Evolutionary conservation across 441 rosid genomes (phyloP).

Genomic region (Sinapis alba): DNA sequence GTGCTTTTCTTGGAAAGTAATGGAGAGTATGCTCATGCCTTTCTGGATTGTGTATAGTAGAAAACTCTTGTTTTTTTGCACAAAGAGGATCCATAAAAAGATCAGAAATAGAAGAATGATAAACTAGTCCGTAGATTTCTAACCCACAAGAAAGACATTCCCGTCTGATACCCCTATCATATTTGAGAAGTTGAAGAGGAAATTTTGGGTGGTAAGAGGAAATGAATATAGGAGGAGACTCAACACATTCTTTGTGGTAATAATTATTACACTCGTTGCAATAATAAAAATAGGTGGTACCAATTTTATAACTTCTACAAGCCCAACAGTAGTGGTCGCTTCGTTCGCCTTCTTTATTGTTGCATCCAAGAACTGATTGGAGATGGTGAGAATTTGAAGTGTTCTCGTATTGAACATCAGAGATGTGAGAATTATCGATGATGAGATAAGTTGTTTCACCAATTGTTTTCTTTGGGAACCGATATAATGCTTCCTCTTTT

Average conservation of each 20-base stretch:
- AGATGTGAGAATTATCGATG: neutral
- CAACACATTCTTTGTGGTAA: slow-evolving; percentile 11
- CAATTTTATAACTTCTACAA: neutral
- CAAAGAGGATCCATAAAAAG: neutral
- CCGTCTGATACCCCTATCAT: too few species aligned
- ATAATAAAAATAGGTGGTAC: neutral
- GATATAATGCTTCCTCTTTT: neutral
- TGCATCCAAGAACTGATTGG: neutral
- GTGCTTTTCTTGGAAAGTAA: neutral
- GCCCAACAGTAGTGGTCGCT: neutral
- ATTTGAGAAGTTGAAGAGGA: neutral
- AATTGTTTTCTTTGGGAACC: neutral
- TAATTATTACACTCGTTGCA: neutral
- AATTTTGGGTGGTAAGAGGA: neutral
- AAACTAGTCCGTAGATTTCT: neutral
- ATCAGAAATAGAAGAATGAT: neutral
- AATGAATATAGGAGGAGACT: neutral
- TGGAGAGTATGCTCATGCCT: slow-evolving; percentile 23
- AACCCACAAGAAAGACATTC: neutral
- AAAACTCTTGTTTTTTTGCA: neutral
- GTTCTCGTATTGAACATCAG: neutral
- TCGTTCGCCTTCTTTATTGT: neutral
- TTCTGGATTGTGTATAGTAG: neutral
- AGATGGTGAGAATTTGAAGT: neutral
- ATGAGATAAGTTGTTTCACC: neutral